Conservation (phyloP, 345 rosid genomes). For the Euphorbia tirucalli region DNA sequence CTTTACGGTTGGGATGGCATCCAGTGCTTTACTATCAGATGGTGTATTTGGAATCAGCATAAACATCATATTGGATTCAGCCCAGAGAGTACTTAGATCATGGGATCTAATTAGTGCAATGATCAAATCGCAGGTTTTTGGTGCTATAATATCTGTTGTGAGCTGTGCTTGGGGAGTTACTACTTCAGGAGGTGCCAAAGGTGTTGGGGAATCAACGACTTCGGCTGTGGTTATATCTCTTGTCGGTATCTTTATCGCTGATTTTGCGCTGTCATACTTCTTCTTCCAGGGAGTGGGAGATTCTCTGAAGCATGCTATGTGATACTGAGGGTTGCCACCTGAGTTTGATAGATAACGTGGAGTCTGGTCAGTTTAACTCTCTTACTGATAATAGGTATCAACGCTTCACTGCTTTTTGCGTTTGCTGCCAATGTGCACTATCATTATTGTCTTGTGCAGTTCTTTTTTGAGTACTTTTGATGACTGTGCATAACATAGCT, state of each 20-base stretch:
- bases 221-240: conserved; percentile 85
- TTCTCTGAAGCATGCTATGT: conserved; percentile 50
- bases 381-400: too few species aligned
- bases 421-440: too few species aligned
- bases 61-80: conserved; percentile 75
- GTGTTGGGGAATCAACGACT: conserved; percentile 88
- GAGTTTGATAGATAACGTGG: too few species aligned
- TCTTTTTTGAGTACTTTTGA: too few species aligned
- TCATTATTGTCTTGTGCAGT: too few species aligned
- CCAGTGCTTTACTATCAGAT: conserved; percentile 72
- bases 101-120: conserved; percentile 82
- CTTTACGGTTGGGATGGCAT: conserved; percentile 79
- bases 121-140: conserved; percentile 82
- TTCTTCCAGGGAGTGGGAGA: conserved; percentile 93
- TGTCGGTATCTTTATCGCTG: conserved; percentile 76
- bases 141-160: conserved; percentile 71
- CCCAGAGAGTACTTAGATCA: conserved; percentile 58
- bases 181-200: conserved; percentile 80
- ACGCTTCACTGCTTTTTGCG: too few species aligned
- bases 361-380: too few species aligned
- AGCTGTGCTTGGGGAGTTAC: conserved; percentile 93
- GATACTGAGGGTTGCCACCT: background rate
- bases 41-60: conserved; percentile 70
- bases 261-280: conserved; percentile 65
- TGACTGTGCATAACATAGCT: too few species aligned